Evolutionary conservation across 305 asterid genomes (phyloP).

Genomic region (Solanum hybrid): DNA sequence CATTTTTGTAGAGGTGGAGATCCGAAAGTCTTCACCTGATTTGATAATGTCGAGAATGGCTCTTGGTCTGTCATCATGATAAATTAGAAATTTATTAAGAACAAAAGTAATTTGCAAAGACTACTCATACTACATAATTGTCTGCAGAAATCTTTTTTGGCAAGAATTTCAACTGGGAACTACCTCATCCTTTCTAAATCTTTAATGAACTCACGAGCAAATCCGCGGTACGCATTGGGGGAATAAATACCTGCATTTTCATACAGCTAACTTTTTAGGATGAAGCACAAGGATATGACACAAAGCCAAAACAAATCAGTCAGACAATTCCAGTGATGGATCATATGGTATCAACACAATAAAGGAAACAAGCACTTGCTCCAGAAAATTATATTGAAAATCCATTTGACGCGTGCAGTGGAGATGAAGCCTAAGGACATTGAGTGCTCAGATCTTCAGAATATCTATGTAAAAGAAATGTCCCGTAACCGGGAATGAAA

Average conservation of each 20-base stretch:
- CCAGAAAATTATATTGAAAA: not conserved
- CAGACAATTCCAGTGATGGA: not conserved
- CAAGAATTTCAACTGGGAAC: not conserved
- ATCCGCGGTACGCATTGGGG: slow-evolving; percentile 97
- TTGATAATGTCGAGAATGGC: slow-evolving; percentile 85
- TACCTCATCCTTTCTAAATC: slow-evolving; percentile 92
- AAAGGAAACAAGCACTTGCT: not conserved
- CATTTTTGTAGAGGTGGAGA: slow-evolving; percentile 83
- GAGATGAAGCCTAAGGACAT: not conserved
- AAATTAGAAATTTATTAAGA: not conserved
- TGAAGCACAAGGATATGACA: not conserved
- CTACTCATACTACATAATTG: not conserved
- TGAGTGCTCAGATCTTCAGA: not conserved
- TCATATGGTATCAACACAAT: not conserved
- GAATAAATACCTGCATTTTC: slow-evolving; percentile 73
- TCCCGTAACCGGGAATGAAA: not conserved
- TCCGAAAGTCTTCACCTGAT: slow-evolving; percentile 96
- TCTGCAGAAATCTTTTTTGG: not conserved
- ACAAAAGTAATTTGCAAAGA: not conserved
- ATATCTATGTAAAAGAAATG: not conserved
- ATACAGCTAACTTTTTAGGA: not conserved
- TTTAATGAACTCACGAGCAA: slow-evolving; percentile 95
- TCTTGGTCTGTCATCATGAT: slow-evolving; percentile 55
- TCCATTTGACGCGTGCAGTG: not conserved
- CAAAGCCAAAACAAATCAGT: not conserved